phyloP scores from a whole-genome alignment of 2,329 filamentous ascomycete species.

The Cryphonectria nitschkei region DNA sequence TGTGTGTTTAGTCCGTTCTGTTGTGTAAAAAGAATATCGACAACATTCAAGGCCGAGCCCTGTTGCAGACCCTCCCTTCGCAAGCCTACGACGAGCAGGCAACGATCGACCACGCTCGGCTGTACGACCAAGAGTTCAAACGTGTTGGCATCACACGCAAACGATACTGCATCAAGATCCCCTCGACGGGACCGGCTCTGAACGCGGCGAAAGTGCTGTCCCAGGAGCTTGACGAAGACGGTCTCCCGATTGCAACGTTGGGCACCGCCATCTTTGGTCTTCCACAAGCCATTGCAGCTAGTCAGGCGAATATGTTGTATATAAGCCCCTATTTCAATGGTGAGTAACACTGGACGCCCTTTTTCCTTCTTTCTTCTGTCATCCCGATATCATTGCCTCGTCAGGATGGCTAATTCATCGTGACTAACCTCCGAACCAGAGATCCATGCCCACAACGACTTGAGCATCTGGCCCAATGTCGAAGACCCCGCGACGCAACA shows the following conservation, averaged over 20 bases:
- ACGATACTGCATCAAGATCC: slow-evolving; percentile 56
- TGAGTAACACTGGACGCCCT: slow-evolving; percentile 29
- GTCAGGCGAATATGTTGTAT: slow-evolving; percentile 51
- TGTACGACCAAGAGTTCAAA: slow-evolving; percentile 52
- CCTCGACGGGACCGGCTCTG: slow-evolving; percentile 51
- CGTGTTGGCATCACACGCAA: slow-evolving; percentile 48
- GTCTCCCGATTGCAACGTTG: slow-evolving; percentile 48
- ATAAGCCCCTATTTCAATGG: slow-evolving; percentile 56
- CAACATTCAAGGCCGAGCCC: slow-evolving; percentile 50
- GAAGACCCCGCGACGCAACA: slow-evolving; percentile 51
- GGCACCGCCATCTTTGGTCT: slow-evolving; percentile 53
- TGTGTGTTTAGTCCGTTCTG: slow-evolving; percentile 42
- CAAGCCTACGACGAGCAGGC: slow-evolving; percentile 49
- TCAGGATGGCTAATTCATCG: neutral
- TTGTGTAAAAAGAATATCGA: slow-evolving; percentile 52
- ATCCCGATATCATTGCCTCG: neutral
- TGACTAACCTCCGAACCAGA: slow-evolving; percentile 38
- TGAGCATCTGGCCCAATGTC: slow-evolving; percentile 49
- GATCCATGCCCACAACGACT: slow-evolving; percentile 47
- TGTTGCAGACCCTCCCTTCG: slow-evolving; percentile 52
- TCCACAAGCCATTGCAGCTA: slow-evolving; percentile 52
- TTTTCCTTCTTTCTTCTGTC: neutral
- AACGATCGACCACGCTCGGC: slow-evolving; percentile 50
- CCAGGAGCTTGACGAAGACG: slow-evolving; percentile 35
- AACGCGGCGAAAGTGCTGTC: slow-evolving; percentile 48